Evolutionary conservation across 306 rosid genomes (phyloP), one percentile per base, ranked within the genome.

Genomic region (Prunus padus): DNA sequence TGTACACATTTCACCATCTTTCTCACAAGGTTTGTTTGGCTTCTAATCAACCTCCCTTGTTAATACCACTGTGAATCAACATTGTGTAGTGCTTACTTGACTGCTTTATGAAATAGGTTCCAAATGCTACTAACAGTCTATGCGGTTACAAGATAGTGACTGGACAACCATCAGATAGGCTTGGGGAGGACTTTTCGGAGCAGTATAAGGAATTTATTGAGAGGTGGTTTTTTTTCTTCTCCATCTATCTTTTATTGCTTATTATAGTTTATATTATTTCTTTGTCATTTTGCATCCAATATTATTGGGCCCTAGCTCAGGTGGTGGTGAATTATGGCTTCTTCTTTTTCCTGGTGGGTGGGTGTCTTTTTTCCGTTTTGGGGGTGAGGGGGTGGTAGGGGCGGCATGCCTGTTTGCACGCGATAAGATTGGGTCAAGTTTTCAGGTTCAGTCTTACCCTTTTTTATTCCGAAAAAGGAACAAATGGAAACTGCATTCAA

Each of bases 151-250:
- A 90, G 82, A 90, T 96, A 80, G 97, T 96, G 65, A 92, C 98
- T 20, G 98, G 98, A 77, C 99, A 96, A 77, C 99, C 99, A 77
- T 96, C 99, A 69, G 98, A 96, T 89, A 89, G 97, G 84, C 93
- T 96, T 77, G 99, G 99, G 59, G 99, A 92, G 84, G 98, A 96
- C 87, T 96, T 96, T 71, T 88, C 98, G 3, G 98, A 88, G 75
- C 80, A 72, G 30, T 84, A 83, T 78, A 86, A 87, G 81, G 96
- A 96, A 72, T 90, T 92, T 65, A 92, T 91, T 44, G 98, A 90
- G 80, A 96, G 99, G 99, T 90, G 83, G 71, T 4, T 71, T 40
- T 66, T n/a, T 71, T 14, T 28, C 26, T 14, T 47, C 51, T 76
- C 46, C 26, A 64, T 42, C 26, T 55, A 15, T 62, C 40, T 81